These are phyloP conservation scores for Ajuga reptans DNA, from an alignment of 305 asterid species.

Conservation along the genomic window DNA sequence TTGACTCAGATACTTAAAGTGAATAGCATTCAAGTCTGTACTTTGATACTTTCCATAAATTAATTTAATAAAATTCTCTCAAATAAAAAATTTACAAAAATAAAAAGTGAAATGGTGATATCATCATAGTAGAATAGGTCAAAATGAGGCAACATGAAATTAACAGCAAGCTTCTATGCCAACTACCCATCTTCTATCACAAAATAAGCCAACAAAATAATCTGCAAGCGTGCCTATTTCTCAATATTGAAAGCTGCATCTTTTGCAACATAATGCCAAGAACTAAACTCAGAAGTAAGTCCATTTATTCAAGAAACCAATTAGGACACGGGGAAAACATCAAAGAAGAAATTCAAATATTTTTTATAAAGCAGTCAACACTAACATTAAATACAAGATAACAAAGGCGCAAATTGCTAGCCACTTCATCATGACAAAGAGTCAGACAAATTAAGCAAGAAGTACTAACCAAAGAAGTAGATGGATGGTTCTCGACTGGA, in stretches of 20 bases:
- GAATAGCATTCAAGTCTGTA: not conserved
- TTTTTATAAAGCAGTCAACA: not conserved
- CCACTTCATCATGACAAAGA: not conserved
- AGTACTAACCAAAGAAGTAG: slow-evolving; percentile 51
- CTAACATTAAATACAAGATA: not conserved
- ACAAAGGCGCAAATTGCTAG: not conserved
- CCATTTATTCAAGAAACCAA: not conserved
- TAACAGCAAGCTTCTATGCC: not conserved
- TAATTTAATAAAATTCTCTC: not conserved
- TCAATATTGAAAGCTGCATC: not conserved
- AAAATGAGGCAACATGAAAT: not conserved
- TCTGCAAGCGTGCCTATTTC: not conserved
- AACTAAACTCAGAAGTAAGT: not conserved
- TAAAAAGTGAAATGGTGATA: not conserved
- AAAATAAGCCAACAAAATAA: not conserved
- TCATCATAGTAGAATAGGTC: not conserved
- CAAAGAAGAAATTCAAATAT: not conserved
- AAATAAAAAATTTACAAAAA: not conserved
- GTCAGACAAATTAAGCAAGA: not conserved
- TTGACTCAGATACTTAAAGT: not conserved
- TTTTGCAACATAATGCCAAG: not conserved
- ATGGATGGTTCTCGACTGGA: slow-evolving; percentile 48
- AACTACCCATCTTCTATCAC: not conserved
- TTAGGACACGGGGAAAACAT: not conserved
- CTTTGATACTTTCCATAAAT: no score